A percentile compares a stretch with the other conserved stretches of the same genome.
Evolutionary conservation across 768 basidiomycete species (phyloP).

Genomic region (Hemileccinum impolitum): DNA sequence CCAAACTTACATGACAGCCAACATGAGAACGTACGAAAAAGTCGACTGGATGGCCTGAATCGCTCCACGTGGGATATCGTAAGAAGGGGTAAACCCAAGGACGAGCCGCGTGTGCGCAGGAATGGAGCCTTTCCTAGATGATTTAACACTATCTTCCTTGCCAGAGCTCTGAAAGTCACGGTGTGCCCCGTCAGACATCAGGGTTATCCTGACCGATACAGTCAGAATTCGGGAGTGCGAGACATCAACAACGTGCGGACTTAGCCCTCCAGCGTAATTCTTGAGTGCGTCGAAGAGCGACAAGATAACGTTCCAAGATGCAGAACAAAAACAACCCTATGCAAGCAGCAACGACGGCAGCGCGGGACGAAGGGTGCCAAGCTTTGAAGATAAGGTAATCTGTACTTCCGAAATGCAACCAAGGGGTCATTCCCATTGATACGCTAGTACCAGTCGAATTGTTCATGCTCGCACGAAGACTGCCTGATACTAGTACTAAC

Average conservation of each 20-base stretch:
- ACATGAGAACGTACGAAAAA: constrained; percentile 71
- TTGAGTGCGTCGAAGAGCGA: constrained; percentile 50
- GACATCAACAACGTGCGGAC: constrained; percentile 34
- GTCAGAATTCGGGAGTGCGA: neutral
- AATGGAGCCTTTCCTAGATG: neutral
- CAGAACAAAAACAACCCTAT: constrained; percentile 67
- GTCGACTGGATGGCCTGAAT: constrained; percentile 61
- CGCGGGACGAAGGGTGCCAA: constrained; percentile 65
- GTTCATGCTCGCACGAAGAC: constrained; percentile 1
- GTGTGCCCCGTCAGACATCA: neutral
- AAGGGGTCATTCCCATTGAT: constrained; percentile 54
- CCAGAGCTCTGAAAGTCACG: neutral
- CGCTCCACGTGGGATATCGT: constrained; percentile 70
- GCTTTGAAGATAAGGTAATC: constrained; percentile 65
- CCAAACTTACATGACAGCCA: constrained; percentile 67
- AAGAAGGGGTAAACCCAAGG: constrained; percentile 60
- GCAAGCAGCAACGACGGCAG: constrained; percentile 73
- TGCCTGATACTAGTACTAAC: no score
- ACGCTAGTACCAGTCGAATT: constrained; percentile 10
- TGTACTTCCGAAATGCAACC: constrained; percentile 63
- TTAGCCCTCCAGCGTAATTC: constrained; percentile 57
- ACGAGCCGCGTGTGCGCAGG: constrained; percentile 28
- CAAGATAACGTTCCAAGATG: constrained; percentile 66
- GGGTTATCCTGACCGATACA: constrained; percentile 8
- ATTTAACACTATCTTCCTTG: constrained; percentile 2